A percentile compares a stretch with the other conserved stretches of the same genome.
These are phyloP conservation scores for Nymphaea colorata DNA, from an alignment of 164 flowering plant genomes.

Conservation along the genomic window DNA sequence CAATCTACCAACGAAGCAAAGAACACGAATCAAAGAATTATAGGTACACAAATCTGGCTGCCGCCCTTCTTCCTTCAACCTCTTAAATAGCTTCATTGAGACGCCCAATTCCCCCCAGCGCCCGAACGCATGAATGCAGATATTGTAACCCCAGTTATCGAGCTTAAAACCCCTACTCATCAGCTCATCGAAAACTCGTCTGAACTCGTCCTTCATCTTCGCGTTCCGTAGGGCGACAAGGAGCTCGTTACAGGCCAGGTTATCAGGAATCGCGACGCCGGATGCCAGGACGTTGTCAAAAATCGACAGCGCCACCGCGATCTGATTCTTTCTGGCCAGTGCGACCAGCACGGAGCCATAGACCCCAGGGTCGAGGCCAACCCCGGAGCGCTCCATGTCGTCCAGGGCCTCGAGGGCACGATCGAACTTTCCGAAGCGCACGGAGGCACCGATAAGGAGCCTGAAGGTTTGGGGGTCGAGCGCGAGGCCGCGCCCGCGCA, in stretches of 20 bases:
- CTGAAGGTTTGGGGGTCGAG: slow-evolving; percentile 46
- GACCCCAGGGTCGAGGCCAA: slow-evolving; percentile 22
- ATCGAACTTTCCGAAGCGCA: slow-evolving; percentile 44
- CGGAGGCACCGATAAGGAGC: slow-evolving; percentile 50
- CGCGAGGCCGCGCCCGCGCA: slow-evolving; percentile 51
- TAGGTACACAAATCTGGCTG: slow-evolving; percentile 81
- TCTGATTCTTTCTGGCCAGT: slow-evolving; percentile 48
- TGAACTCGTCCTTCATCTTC: slow-evolving; percentile 53
- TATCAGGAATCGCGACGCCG: slow-evolving; percentile 16
- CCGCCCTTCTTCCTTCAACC: slow-evolving; percentile 57
- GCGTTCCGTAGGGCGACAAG: slow-evolving; percentile 58
- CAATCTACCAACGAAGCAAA: slow-evolving; percentile 64
- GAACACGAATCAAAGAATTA: slow-evolving; percentile 62
- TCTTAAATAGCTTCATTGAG: slow-evolving; percentile 52
- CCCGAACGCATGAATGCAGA: slow-evolving; percentile 89
- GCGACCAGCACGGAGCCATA: slow-evolving; percentile 64
- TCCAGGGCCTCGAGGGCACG: slow-evolving; percentile 57
- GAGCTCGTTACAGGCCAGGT: slow-evolving; percentile 53
- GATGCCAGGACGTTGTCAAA: slow-evolving; percentile 47
- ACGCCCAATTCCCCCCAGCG: slow-evolving; percentile 71
- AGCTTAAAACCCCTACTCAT: slow-evolving; percentile 34
- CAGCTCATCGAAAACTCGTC: slow-evolving; percentile 33
- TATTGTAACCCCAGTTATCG: slow-evolving; percentile 68
- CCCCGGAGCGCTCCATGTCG: slow-evolving; percentile 46
- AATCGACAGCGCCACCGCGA: slow-evolving; percentile 50